Base-by-base conservation (phyloP, 1,284 basidiomycete genomes). In the Irpex rosettiformis region DNA sequence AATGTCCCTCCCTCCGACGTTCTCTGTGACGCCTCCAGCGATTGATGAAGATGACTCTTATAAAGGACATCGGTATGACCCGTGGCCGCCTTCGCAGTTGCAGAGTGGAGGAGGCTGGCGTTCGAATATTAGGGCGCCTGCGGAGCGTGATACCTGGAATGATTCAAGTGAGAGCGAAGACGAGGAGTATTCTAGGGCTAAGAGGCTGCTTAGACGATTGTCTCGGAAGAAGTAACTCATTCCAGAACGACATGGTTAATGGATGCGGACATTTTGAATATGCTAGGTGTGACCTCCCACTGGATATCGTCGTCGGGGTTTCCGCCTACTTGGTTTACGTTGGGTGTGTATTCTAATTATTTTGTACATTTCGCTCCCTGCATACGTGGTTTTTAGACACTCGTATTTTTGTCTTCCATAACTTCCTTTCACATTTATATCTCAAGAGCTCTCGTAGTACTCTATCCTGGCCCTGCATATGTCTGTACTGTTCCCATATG, bases 91-190 rank as follows among this genome's bases (percentile, higher is more conserved):
- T 6, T 56, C 62, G 7, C 59, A 40, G 28, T 24, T 42, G 45
- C 52, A 10, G 25, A 18, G 11, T 8, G 27, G 16, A n/a, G 40
- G 11, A 28, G 51, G 33, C 6, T 73, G 74, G 72, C 55, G 61
- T 8, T 62, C 69, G 54, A 62, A 69, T 28, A 70, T 68, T 45
- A 61, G 67, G 52, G 64, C 62, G 52, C 61, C 53, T 37, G 60
- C 59, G 13, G 67, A 63, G 24, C 59, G 63, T 25, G 83, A 84
- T 67, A 67, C 85, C 62, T 90, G 88, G 89, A 76, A 79, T 62
- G 85, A 91, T 66, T 88, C 86, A 65, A 85, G 85, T 65, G 85
- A 61, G 37, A 57, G 86, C 58, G 89, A 89, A 64, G 86, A 89
- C 66, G 83, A 80, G 60, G 83, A 79, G 69, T 91, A 91, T 71